Base-by-base conservation (phyloP, 2,329 filamentous ascomycete genomes). In the Clarireedia sp. region DNA sequence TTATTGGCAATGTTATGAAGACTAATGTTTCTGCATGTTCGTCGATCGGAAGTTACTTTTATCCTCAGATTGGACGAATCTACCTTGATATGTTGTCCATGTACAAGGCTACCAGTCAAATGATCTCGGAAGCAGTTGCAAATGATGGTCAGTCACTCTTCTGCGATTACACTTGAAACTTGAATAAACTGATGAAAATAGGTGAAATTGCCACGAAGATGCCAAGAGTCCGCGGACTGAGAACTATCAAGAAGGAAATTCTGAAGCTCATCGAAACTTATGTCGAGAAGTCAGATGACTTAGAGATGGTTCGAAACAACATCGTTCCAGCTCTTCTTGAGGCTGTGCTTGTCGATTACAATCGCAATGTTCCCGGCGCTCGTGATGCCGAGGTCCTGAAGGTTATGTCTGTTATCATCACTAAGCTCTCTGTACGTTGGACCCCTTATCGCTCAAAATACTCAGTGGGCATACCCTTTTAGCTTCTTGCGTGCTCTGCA, bases 1-100 rank as follows among this genome's bases (percentile, higher is more conserved):
- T 99, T 63, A 91, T 99, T 60, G 94, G 94, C 63, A 99, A 99
- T 73, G 96, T 99, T 69, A 99, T 99, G 94, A 99, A 99, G 81
- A 99, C 94, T 0, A 99, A 99, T 66, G 94, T 99, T 4, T 92
- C 95, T n/a, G 94, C 94, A 37, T 99, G 94, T 72, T 89, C 89
- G 37, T 97, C 94, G 0, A 94, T 99, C 57, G 94, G 95, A 36
- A 85, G 89, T 51, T 99, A 97, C 74, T 99, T 99, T 72, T 96
- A 96, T 68, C 92, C 94, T 12, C 94, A 99, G 70, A 96, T 99
- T 64, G 94, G 92, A 41, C 87, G 90, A 56, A 97, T 99, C 64
- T 99, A 97, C 72, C 85, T 95, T 63, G 94, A 99, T 69, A 97
- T 99, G 92, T 77, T 99, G 56, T 92, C 94, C 67, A 99, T 99